Evolutionary conservation across 352 stramenopile species (phyloP).

Genomic region (Globisporangium nagaii): DNA sequence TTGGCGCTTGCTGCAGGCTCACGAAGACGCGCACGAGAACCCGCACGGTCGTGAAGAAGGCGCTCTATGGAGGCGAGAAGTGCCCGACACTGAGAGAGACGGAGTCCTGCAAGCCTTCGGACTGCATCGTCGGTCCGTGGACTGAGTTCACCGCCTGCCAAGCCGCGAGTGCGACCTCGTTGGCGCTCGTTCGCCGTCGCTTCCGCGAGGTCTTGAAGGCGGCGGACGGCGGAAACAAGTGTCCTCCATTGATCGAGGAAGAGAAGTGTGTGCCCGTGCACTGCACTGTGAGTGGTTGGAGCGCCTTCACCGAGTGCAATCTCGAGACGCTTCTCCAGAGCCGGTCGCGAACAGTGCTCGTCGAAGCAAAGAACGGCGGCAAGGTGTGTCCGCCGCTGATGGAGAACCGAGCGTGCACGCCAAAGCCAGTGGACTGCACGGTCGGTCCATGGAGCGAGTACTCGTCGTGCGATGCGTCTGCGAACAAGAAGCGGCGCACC

Average conservation of each 20-base stretch:
- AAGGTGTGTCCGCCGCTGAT: slow-evolving; percentile 30
- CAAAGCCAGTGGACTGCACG: slow-evolving; percentile 41
- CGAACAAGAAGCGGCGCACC: slow-evolving; percentile 42
- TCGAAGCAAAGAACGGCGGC: slow-evolving; percentile 21
- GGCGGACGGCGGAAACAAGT: slow-evolving; percentile 31
- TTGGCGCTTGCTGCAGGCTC: slow-evolving; percentile 26
- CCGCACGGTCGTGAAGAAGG: slow-evolving; percentile 23
- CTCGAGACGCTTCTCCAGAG: slow-evolving; percentile 11
- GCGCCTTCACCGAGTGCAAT: slow-evolving; percentile 27
- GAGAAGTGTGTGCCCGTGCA: slow-evolving; percentile 32
- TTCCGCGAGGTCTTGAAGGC: slow-evolving; percentile 33
- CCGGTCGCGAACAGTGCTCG: slow-evolving; percentile 27
- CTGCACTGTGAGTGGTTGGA: slow-evolving; percentile 36
- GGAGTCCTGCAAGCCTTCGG: slow-evolving; percentile 20
- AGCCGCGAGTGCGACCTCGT: neutral
- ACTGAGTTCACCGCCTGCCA: slow-evolving; percentile 46
- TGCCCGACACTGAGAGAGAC: slow-evolving; percentile 34
- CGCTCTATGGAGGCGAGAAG: slow-evolving; percentile 24
- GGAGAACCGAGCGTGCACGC: slow-evolving; percentile 25
- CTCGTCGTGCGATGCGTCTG: slow-evolving; percentile 30
- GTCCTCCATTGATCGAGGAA: slow-evolving; percentile 40
- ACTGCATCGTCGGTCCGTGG: slow-evolving; percentile 51
- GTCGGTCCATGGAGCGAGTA: slow-evolving; percentile 45
- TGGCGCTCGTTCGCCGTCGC: slow-evolving; percentile 20
- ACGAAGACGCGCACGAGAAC: slow-evolving; percentile 35